Percentiles rank a stretch among this genome's conserved stretches.
phyloP scores from a whole-genome alignment of 106 monocot species.

The Vanilla planifolia region DNA sequence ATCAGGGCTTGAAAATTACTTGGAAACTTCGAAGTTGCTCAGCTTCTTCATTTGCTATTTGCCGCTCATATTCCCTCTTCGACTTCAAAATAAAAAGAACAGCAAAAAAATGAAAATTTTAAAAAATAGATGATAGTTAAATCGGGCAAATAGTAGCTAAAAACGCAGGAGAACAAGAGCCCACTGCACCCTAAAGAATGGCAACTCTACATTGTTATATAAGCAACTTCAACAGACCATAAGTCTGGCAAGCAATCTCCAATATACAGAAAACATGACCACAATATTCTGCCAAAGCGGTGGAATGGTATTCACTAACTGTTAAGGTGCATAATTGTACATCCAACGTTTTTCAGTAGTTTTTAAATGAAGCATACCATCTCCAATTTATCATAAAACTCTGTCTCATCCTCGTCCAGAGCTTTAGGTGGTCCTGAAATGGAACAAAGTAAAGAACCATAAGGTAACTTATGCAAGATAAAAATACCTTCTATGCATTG shows the following conservation, averaged over 20 bases:
- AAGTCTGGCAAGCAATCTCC: no score
- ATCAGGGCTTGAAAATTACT: conserved; percentile 19
- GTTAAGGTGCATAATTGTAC: no score
- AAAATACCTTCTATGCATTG: no score
- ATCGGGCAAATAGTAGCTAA: no score
- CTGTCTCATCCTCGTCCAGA: conserved; percentile 92
- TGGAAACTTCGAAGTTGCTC: conserved; percentile 74
- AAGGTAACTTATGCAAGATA: no score
- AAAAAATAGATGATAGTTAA: no score
- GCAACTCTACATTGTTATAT: no score
- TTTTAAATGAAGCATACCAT: conserved; percentile 54
- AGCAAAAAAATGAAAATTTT: background rate
- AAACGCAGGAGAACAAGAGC: no score
- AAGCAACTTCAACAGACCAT: no score
- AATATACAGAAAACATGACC: background rate
- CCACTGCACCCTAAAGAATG: no score
- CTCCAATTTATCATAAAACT: conserved; percentile 85
- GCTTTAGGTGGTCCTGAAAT: conserved; percentile 94
- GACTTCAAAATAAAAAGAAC: conserved; percentile 35
- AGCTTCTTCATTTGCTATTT: conserved; percentile 75
- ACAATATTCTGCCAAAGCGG: background rate
- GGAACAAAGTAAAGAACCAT: conserved; percentile 6
- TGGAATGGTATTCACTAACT: no score
- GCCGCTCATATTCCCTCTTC: conserved; percentile 61
- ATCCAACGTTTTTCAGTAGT: conserved; percentile 13